phyloP scores from a whole-genome alignment of 148 eudicot genomes.

The Selenicereus undatus region DNA sequence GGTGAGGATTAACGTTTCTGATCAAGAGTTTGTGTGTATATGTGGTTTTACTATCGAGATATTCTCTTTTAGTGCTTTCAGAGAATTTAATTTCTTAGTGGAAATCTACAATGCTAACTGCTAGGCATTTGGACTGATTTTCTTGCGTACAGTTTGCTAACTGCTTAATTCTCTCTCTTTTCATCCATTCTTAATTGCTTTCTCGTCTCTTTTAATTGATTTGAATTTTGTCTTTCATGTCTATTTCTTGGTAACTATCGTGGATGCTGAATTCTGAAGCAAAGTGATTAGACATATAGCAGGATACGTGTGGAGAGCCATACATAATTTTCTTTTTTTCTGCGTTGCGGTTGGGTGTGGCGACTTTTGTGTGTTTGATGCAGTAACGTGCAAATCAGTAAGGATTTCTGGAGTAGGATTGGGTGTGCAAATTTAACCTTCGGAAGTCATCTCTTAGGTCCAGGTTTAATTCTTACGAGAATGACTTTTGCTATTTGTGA shows the following conservation, averaged over 20 bases:
- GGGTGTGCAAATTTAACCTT: background rate
- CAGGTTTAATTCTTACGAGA: background rate
- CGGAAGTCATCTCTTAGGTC: background rate
- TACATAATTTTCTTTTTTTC: background rate
- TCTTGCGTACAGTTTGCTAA: background rate
- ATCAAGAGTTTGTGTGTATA: constrained; percentile 14
- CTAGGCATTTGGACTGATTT: background rate
- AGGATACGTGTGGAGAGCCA: background rate
- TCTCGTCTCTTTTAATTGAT: no score
- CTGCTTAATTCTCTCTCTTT: no score
- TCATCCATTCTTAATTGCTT: no score
- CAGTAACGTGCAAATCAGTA: background rate
- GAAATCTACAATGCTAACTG: background rate
- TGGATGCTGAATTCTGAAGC: background rate
- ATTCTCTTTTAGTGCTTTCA: background rate
- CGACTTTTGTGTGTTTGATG: background rate
- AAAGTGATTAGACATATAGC: background rate
- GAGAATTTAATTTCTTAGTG: background rate
- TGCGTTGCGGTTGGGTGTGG: background rate
- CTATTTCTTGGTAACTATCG: background rate
- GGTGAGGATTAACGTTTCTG: background rate
- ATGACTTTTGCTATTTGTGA: background rate
- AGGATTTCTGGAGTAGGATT: background rate
- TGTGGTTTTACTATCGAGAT: background rate
- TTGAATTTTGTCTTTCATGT: no score